Percentiles rank a stretch among this genome's conserved stretches.
phyloP scores from a whole-genome alignment of 306 rosid genomes.

The Prinsepia uniflora region DNA sequence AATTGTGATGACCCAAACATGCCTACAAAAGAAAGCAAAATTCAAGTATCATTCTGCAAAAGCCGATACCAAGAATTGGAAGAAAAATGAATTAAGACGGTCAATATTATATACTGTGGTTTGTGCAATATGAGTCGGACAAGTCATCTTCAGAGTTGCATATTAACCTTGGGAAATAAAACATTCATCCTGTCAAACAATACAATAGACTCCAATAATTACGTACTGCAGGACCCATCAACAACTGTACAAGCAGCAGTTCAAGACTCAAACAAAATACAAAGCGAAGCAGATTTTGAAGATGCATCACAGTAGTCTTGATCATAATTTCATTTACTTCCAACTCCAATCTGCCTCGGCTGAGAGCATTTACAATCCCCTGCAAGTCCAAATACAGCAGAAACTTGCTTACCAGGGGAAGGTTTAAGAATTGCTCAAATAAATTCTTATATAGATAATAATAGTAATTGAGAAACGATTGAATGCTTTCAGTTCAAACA shows the following conservation, averaged over 20 bases:
- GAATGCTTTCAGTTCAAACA: background rate
- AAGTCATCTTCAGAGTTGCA: too few relatives aligned
- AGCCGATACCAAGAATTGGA: background rate
- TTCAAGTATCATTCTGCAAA: too few relatives aligned
- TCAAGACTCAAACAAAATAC: background rate
- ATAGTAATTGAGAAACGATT: background rate
- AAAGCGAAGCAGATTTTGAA: background rate
- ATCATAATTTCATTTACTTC: background rate
- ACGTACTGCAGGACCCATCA: background rate
- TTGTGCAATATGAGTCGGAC: background rate
- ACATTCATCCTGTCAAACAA: background rate
- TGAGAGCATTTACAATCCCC: slow-evolving; percentile 6
- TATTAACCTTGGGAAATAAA: too few relatives aligned
- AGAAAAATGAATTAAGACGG: background rate
- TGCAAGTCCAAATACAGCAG: background rate
- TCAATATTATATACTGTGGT: background rate
- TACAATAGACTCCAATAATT: background rate
- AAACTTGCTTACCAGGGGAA: background rate
- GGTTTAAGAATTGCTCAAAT: background rate
- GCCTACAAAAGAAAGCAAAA: too few relatives aligned
- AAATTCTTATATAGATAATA: background rate
- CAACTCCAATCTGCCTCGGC: background rate
- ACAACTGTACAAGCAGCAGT: slow-evolving; percentile 14
- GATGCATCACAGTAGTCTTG: background rate
- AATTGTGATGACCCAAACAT: too few relatives aligned